Percentiles rank a stretch among this genome's conserved stretches.
Conservation (phyloP, 2,329 filamentous ascomycete genomes). For the Coniochaeta prunicola region DNA sequence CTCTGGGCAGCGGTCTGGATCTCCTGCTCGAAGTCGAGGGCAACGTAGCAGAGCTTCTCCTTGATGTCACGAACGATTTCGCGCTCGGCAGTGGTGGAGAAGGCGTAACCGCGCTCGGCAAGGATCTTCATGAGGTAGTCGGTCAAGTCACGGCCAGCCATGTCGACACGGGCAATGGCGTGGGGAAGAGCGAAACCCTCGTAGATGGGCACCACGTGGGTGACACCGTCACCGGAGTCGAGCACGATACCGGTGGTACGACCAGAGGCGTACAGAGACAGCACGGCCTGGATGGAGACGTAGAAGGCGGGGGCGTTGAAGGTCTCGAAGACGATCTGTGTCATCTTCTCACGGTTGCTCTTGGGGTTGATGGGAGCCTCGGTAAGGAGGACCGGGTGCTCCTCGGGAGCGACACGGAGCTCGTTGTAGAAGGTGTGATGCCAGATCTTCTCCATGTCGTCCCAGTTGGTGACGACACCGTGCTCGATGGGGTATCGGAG, state of each 20-base stretch:
- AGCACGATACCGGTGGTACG: conserved; percentile 99
- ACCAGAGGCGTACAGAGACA: conserved; percentile 98
- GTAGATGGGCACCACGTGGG: conserved; percentile 99
- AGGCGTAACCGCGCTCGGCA: conserved; percentile 97
- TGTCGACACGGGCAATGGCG: conserved; percentile 99
- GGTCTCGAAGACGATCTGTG: conserved; percentile 99
- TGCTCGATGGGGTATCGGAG: conserved; percentile 99
- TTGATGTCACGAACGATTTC: conserved; percentile 99
- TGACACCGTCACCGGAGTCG: conserved; percentile 99
- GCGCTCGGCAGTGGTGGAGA: conserved; percentile 99
- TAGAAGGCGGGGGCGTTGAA: conserved; percentile 99
- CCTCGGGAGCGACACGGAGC: conserved; percentile 98
- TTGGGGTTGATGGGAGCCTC: conserved; percentile 99
- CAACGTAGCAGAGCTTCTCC: conserved; percentile 99
- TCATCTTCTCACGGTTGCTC: conserved; percentile 99
- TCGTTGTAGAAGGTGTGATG: conserved; percentile 99
- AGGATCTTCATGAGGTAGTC: conserved; percentile 99
- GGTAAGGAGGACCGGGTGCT: conserved; percentile 98
- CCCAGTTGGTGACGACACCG: conserved; percentile 99
- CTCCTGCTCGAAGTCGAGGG: conserved; percentile 99
- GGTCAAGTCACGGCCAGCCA: conserved; percentile 99
- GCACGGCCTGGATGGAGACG: conserved; percentile 99
- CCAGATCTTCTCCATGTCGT: conserved; percentile 99
- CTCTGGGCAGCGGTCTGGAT: conserved; percentile 99
- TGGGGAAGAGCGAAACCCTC: conserved; percentile 99